A percentile compares a stretch with the other conserved stretches of the same genome.
Evolutionary conservation across 805 yeast genomes (phyloP).

Genomic region (Suhomyces xylopsoci): DNA sequence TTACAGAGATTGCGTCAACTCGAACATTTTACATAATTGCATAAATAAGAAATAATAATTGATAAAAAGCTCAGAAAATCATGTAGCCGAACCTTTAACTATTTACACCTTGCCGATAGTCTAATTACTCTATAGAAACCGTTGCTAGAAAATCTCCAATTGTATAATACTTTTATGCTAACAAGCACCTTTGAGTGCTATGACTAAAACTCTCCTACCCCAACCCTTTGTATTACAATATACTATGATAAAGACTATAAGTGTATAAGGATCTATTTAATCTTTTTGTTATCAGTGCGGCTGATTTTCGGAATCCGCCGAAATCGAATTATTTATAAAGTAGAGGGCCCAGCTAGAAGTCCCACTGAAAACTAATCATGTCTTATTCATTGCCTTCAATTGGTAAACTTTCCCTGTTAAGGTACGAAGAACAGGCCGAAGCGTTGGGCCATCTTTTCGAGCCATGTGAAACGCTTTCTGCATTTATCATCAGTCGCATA

Average conservation of each 20-base stretch:
- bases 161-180: too few species aligned
- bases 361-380: too few species aligned
- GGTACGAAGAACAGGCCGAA: conserved; percentile 27
- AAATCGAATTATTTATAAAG: not conserved
- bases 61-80: too few species aligned
- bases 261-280: too few species aligned
- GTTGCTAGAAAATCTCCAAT: too few species aligned
- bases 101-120: too few species aligned
- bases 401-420: conserved; percentile 10
- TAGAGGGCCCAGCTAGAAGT: not conserved
- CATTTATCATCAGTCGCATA: conserved; percentile 28
- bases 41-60: not conserved
- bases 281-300: not conserved
- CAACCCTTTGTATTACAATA: too few species aligned
- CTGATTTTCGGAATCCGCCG: not conserved
- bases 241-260: too few species aligned
- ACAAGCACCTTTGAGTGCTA: too few species aligned
- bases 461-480: conserved; percentile 51
- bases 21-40: conserved; percentile 38
- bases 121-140: too few species aligned
- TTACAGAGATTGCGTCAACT: conserved; percentile 42
- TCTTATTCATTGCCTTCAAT: conserved; percentile 2
- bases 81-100: too few species aligned
- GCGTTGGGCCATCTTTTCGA: conserved; percentile 61
- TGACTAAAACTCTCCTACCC: too few species aligned